phyloP scores from a whole-genome alignment of 768 basidiomycete genomes.

The Suillus spraguei region DNA sequence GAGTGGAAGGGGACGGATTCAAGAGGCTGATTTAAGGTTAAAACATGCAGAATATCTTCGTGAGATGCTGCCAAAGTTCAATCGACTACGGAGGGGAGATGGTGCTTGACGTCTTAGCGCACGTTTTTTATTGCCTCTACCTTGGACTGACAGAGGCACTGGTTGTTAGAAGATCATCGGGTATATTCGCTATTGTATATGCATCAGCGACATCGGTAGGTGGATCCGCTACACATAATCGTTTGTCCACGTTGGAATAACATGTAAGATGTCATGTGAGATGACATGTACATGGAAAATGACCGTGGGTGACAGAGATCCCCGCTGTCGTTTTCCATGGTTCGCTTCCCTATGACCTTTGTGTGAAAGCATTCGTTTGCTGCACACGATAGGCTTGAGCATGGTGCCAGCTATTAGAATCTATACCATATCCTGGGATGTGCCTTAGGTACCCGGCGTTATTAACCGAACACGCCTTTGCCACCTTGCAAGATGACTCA shows the following conservation, averaged over 20 bases:
- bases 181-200: neutral
- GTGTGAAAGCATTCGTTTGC: neutral
- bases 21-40: conserved; percentile 78
- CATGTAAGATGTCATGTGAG: neutral
- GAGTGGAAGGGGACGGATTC: conserved; percentile 83
- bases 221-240: neutral
- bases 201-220: neutral
- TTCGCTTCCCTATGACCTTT: neutral
- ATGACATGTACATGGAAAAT: neutral
- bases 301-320: neutral
- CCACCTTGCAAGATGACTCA: conserved; percentile 29
- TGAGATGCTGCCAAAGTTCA: conserved; percentile 92
- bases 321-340: neutral
- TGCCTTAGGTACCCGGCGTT: conserved; percentile 6
- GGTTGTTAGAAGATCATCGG: neutral
- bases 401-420: neutral
- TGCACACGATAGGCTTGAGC: neutral
- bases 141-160: neutral
- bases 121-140: neutral
- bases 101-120: conserved; percentile 1
- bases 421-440: neutral
- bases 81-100: conserved; percentile 51
- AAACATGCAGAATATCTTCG: conserved; percentile 93
- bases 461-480: conserved; percentile 30
- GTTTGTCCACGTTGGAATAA: neutral